Conservation (phyloP, 2,329 filamentous ascomycete species). For the Rhexocercosporidium sp. region DNA sequence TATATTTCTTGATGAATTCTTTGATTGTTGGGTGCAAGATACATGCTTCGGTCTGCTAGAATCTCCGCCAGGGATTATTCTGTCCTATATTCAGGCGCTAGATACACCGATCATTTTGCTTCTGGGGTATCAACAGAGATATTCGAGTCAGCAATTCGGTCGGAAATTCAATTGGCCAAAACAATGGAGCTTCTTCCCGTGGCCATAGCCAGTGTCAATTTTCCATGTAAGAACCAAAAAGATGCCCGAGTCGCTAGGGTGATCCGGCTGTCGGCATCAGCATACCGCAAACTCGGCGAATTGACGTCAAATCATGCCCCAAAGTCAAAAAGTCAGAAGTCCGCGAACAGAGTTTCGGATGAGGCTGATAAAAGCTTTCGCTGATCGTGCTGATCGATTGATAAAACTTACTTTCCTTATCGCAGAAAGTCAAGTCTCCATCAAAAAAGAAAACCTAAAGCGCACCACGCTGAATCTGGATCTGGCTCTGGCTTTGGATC, state of each 20-base stretch:
- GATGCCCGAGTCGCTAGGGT: neutral
- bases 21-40: neutral
- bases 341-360: neutral
- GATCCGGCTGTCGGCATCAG: neutral
- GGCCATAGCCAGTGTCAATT: neutral
- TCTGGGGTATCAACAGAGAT: too few relatives aligned
- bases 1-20: neutral
- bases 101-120: too few relatives aligned
- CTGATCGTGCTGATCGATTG: slow-evolving; percentile 1
- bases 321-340: neutral
- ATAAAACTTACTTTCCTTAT: neutral
- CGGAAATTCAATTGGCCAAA: neutral
- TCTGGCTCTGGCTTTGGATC: too few relatives aligned
- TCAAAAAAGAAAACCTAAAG: neutral
- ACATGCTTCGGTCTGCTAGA: too few relatives aligned
- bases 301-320: neutral
- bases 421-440: slow-evolving; percentile 1
- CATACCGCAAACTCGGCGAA: neutral
- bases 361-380: slow-evolving; percentile 10
- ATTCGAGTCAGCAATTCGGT: too few relatives aligned
- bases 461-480: neutral
- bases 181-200: neutral
- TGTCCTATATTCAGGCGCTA: neutral
- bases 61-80: neutral
- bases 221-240: too few relatives aligned